Evolutionary conservation across 2,329 filamentous ascomycete species (phyloP).

Genomic region (Aspergillus sp.): DNA sequence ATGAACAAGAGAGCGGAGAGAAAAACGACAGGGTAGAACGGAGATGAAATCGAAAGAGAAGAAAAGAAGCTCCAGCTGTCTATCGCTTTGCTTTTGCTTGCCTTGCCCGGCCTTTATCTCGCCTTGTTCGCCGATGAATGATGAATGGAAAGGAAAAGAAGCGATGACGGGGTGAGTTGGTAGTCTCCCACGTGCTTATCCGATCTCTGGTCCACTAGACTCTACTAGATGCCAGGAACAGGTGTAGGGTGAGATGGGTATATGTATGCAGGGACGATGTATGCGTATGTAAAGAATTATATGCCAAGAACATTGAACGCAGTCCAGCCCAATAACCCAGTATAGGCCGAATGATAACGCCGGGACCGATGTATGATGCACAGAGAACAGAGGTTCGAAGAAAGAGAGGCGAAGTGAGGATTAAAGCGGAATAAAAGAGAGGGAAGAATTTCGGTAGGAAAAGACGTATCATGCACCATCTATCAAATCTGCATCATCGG

Average conservation of each 20-base stretch:
- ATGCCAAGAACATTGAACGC: not conserved
- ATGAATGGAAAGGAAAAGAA: constrained; percentile 1
- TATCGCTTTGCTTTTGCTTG: constrained; percentile 4
- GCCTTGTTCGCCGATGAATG: not conserved
- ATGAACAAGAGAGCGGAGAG: not conserved
- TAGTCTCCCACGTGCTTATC: not conserved
- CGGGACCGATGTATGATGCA: constrained; percentile 6
- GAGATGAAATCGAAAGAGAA: not conserved
- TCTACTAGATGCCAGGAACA: not conserved
- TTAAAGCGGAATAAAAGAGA: not conserved
- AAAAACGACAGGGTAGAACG: not conserved
- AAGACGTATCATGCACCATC: constrained; percentile 13
- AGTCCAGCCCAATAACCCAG: not conserved
- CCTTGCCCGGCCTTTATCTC: not conserved
- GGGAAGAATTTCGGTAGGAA: not conserved
- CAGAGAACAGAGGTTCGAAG: not conserved
- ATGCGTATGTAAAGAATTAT: constrained; percentile 1
- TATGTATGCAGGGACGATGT: not conserved
- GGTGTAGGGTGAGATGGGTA: not conserved
- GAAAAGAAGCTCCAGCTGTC: not conserved
- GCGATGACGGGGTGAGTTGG: not conserved
- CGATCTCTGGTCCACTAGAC: not conserved
- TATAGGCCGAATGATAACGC: constrained; percentile 4
- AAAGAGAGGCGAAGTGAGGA: not conserved
- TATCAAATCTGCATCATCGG: constrained; percentile 20